A percentile compares a stretch with the other conserved stretches of the same genome.
Conservation (phyloP, 371 early-diverging fungal species). For the Syncephalastrum sp. region DNA sequence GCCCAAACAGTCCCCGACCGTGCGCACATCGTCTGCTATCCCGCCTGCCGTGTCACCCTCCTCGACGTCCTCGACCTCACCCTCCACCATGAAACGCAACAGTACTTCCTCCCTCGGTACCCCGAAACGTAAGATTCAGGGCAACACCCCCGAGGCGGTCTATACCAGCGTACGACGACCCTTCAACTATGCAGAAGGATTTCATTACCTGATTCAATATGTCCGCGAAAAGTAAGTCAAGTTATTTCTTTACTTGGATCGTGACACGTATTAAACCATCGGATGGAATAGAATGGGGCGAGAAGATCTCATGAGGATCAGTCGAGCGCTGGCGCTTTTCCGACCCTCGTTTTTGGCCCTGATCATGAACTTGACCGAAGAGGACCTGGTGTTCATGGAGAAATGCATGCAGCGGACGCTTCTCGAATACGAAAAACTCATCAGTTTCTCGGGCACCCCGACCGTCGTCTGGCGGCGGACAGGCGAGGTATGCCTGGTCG, state of each 20-base stretch:
- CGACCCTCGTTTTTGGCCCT: constrained; percentile 88
- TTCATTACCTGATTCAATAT: constrained; percentile 78
- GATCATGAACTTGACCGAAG: constrained; percentile 87
- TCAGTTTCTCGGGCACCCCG: constrained; percentile 92
- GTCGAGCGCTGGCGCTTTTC: constrained; percentile 83
- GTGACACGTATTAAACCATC: too few species aligned
- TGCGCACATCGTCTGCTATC: too few species aligned
- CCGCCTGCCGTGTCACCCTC: too few species aligned
- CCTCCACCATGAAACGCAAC: constrained; percentile 9
- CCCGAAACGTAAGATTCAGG: constrained; percentile 16
- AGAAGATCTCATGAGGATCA: constrained; percentile 82
- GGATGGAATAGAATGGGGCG: constrained; percentile 69
- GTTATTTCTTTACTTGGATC: too few species aligned
- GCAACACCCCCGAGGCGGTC: constrained; percentile 62
- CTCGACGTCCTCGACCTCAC: too few species aligned
- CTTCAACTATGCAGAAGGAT: constrained; percentile 87
- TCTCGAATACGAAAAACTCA: constrained; percentile 87
- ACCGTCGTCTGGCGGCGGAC: constrained; percentile 93
- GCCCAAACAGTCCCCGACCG: too few species aligned
- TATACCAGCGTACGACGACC: constrained; percentile 74
- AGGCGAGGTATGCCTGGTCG: constrained; percentile 88
- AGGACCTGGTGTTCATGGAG: constrained; percentile 89
- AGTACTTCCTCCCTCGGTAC: constrained; percentile 5
- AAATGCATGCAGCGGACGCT: constrained; percentile 85
- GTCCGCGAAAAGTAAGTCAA: constrained; percentile 68